Evolutionary conservation across 306 rosid species (phyloP).

Genomic region (Alnus glutinosa): DNA sequence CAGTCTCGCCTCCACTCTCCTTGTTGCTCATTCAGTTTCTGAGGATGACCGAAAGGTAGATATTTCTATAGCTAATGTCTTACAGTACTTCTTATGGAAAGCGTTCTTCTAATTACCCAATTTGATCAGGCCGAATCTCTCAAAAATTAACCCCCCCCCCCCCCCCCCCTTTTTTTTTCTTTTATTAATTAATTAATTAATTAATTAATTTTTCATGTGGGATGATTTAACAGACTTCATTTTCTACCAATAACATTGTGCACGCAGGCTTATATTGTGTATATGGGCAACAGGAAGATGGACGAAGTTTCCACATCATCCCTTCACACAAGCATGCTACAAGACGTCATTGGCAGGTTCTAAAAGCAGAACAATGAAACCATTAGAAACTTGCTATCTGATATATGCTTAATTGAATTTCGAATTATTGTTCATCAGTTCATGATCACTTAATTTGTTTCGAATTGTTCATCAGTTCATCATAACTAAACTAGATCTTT

Average conservation of each 20-base stretch:
- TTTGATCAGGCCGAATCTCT: not conserved
- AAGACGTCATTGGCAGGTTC: constrained; percentile 39
- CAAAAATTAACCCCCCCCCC: too few relatives aligned
- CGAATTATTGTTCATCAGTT: too few relatives aligned
- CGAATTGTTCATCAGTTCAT: too few relatives aligned
- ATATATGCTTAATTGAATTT: too few relatives aligned
- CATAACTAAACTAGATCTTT: too few relatives aligned
- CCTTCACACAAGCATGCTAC: constrained; percentile 31
- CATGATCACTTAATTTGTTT: too few relatives aligned
- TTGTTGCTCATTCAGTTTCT: constrained; percentile 21
- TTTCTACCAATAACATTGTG: not conserved
- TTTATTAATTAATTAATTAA: too few relatives aligned
- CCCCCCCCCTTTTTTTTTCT: too few relatives aligned
- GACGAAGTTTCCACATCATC: constrained; percentile 28
- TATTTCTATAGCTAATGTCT: not conserved
- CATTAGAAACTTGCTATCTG: too few relatives aligned
- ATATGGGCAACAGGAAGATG: constrained; percentile 32
- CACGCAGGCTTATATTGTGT: constrained; percentile 50
- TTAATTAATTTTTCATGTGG: not conserved
- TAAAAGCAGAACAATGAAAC: not conserved
- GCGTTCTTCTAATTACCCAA: not conserved
- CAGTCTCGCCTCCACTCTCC: constrained; percentile 15
- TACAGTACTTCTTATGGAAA: too few relatives aligned
- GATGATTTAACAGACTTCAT: not conserved
- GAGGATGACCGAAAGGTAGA: constrained; percentile 21